phyloP scores from a whole-genome alignment of 257 asterid species.

The Fraxinus quadrangulata region DNA sequence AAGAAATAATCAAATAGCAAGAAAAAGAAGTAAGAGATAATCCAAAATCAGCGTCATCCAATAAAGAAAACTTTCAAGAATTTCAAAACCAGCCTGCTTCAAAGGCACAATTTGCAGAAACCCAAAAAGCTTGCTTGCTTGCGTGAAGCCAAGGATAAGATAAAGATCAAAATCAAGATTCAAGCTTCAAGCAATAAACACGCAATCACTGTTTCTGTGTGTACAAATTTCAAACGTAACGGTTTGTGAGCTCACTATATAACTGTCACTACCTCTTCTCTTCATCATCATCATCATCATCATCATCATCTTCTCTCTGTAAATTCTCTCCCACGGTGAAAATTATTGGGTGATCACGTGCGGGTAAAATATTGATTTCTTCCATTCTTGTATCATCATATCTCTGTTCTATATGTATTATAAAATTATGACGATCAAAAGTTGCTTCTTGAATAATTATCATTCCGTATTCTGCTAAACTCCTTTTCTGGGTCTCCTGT shows the following conservation, averaged over 20 bases:
- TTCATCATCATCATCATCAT: neutral
- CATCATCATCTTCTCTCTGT: constrained; percentile 14
- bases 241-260: constrained; percentile 46
- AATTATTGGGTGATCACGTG: constrained; percentile 19
- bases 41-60: neutral
- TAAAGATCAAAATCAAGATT: constrained; percentile 27
- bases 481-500: neutral
- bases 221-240: constrained; percentile 31
- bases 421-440: neutral
- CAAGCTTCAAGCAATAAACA: constrained; percentile 38
- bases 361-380: constrained; percentile 31
- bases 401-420: neutral
- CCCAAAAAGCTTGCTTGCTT: constrained; percentile 28
- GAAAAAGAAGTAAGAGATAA: neutral
- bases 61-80: constrained; percentile 1
- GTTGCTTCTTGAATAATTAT: neutral
- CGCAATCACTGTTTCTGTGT: constrained; percentile 22
- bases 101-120: constrained; percentile 17
- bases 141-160: constrained; percentile 51
- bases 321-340: constrained; percentile 26
- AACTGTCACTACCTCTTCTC: constrained; percentile 32
- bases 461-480: neutral
- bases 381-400: neutral
- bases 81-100: constrained; percentile 13
- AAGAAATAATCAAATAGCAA: too few relatives aligned